Percentiles rank a stretch among this genome's conserved stretches.
Conservation (phyloP, 1,284 basidiomycete genomes). For the Calocybe gambosa region DNA sequence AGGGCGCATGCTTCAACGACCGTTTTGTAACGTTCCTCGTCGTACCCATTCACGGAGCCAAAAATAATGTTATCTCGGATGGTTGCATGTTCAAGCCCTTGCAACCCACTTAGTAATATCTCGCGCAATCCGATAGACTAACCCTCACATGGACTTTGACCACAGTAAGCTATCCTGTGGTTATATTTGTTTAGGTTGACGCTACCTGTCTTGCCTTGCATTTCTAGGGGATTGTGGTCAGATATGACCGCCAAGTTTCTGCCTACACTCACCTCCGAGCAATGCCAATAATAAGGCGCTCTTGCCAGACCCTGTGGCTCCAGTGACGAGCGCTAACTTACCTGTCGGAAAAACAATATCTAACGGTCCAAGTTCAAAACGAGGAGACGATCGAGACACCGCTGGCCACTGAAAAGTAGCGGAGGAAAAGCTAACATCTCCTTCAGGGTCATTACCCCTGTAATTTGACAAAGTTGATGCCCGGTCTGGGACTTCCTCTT, state of each 20-base stretch:
- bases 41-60: slow-evolving; percentile 58
- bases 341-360: slow-evolving; percentile 53
- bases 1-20: slow-evolving; percentile 82
- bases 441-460: slow-evolving; percentile 1
- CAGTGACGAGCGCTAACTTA: slow-evolving; percentile 61
- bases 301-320: slow-evolving; percentile 78
- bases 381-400: slow-evolving; percentile 23
- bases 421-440: slow-evolving; percentile 44
- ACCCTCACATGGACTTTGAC: slow-evolving; percentile 57
- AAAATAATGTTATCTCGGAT: slow-evolving; percentile 82
- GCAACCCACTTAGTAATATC: slow-evolving; percentile 2
- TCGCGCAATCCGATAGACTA: slow-evolving; percentile 2
- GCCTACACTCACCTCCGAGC: slow-evolving; percentile 45
- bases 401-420: slow-evolving; percentile 56
- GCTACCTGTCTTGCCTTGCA: slow-evolving; percentile 57
- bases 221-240: slow-evolving; percentile 40
- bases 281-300: slow-evolving; percentile 63
- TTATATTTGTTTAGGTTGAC: slow-evolving; percentile 60
- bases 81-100: slow-evolving; percentile 72
- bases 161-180: slow-evolving; percentile 61
- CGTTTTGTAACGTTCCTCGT: slow-evolving; percentile 64
- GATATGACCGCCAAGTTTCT: slow-evolving; percentile 1
- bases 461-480: slow-evolving; percentile 45
- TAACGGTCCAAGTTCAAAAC: slow-evolving; percentile 53
- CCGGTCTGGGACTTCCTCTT: slow-evolving; percentile 63